A percentile compares a stretch with the other conserved stretches of the same genome.
Conservation (phyloP, 2,329 filamentous ascomycete species). For the Aureobasidium vineae region DNA sequence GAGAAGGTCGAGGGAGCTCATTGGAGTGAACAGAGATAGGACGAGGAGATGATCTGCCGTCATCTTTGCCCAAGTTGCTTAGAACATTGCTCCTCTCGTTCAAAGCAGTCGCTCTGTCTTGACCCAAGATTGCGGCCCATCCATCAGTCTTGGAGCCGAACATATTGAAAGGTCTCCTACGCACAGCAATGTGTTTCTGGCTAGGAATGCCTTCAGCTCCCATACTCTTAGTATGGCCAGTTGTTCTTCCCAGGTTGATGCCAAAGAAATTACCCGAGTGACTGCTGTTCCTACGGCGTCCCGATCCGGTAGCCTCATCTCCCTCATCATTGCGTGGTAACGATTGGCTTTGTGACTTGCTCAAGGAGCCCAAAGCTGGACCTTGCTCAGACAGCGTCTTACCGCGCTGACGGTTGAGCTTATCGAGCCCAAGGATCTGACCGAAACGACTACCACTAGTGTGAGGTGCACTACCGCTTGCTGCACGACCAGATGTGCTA, state of each 20-base stretch:
- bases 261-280: slow-evolving; percentile 49
- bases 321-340: slow-evolving; percentile 56
- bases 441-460: slow-evolving; percentile 54
- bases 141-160: slow-evolving; percentile 54
- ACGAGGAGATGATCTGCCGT: slow-evolving; percentile 51
- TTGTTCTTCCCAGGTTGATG: slow-evolving; percentile 41
- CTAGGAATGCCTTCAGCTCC: slow-evolving; percentile 27
- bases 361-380: slow-evolving; percentile 66
- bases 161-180: slow-evolving; percentile 51
- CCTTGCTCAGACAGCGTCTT: slow-evolving; percentile 63
- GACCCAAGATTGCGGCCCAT: slow-evolving; percentile 47
- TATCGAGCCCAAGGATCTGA: slow-evolving; percentile 56
- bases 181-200: slow-evolving; percentile 42
- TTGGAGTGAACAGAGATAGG: slow-evolving; percentile 53
- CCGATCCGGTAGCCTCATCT: background rate
- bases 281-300: slow-evolving; percentile 53
- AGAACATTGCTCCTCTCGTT: slow-evolving; percentile 6
- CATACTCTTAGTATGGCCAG: slow-evolving; percentile 20
- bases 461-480: slow-evolving; percentile 39
- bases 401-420: slow-evolving; percentile 59
- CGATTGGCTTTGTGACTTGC: slow-evolving; percentile 72
- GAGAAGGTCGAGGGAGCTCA: slow-evolving; percentile 73
- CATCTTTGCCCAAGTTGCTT: slow-evolving; percentile 11
- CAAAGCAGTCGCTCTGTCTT: slow-evolving; percentile 39
- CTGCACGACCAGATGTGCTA: slow-evolving; percentile 52